phyloP scores from a whole-genome alignment of 805 yeast species.

The Ogataea wickerhamii region DNA sequence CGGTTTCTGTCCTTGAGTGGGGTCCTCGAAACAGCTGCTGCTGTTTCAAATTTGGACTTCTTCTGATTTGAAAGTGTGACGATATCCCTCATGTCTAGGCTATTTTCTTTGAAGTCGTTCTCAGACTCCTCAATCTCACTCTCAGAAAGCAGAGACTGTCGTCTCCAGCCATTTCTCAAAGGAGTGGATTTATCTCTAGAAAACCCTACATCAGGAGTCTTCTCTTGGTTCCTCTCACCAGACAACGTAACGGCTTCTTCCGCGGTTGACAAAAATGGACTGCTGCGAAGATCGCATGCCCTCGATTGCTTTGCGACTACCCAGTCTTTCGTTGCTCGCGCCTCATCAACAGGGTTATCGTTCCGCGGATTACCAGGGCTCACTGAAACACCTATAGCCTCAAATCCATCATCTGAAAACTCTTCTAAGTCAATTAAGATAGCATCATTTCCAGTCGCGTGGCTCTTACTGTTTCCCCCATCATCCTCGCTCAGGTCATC shows the following conservation, averaged over 20 bases:
- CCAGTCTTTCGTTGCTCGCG: not conserved
- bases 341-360: too few species aligned
- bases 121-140: conserved; percentile 14
- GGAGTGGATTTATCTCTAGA: not conserved
- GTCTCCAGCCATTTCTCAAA: not conserved
- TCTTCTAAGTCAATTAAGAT: conserved; percentile 16
- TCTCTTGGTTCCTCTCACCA: not conserved
- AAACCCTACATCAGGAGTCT: not conserved
- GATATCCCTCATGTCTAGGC: not conserved
- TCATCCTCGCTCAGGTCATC: conserved; percentile 8
- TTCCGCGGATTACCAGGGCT: conserved; percentile 3
- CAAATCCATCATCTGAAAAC: conserved; percentile 14
- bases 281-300: not conserved
- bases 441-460: conserved; percentile 1
- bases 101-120: conserved; percentile 13
- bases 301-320: not conserved
- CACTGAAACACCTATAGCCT: not conserved
- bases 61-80: too few species aligned
- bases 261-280: not conserved
- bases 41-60: not conserved
- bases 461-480: not conserved
- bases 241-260: not conserved
- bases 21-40: too few species aligned
- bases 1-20: too few species aligned
- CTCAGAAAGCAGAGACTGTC: not conserved